Evolutionary conservation across 306 rosid species (phyloP), one percentile per base, ranked within the genome.

Genomic region (Quercus glauca): DNA sequence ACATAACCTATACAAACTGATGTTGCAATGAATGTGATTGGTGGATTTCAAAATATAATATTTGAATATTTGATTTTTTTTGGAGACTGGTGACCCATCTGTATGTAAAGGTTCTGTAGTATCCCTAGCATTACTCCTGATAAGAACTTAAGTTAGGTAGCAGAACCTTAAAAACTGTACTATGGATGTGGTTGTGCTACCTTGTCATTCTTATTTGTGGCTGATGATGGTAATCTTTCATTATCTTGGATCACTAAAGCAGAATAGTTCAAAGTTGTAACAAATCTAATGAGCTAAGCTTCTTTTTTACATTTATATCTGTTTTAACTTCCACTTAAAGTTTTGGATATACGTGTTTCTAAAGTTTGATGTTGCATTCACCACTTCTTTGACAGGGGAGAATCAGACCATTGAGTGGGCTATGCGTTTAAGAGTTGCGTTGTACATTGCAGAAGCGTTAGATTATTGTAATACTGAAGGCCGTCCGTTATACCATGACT

Each of bases 381-480:
- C 21, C 55, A 56, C 61, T 19, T 77, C 57, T 65, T 60, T 85
- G 78, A 55, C 84, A 90, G 97, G 97, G 95, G 95, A 92, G 83
- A 92, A 87, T 81, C 97, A 88, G 86, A 92, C 93, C 63, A 87
- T 92, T 52, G 92, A 89, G 84, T 92, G 97, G 97, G 88, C 88
- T 59, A 87, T 92, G 95, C 90, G 95, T 35, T 79, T 90, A 82
- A 85, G 97, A 81, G 95, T 90, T 79, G 95, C 95, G 78, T 33
- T 92, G 29, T 82, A 60, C 83, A 92, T 92, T 73, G 85, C 90
- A n/a, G 88, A 92, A 73, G 97, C 93, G 23, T 83, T 90, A 77
- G 90, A 89, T 64, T 83, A 92, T 81, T 92, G 95, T 82, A 83
- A 85, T 76, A 55, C 80, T 26, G 84, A 85, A 85, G 93, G 87